phyloP scores from a whole-genome alignment of 176 grass and related monocot species.

The Oryza meyeriana region DNA sequence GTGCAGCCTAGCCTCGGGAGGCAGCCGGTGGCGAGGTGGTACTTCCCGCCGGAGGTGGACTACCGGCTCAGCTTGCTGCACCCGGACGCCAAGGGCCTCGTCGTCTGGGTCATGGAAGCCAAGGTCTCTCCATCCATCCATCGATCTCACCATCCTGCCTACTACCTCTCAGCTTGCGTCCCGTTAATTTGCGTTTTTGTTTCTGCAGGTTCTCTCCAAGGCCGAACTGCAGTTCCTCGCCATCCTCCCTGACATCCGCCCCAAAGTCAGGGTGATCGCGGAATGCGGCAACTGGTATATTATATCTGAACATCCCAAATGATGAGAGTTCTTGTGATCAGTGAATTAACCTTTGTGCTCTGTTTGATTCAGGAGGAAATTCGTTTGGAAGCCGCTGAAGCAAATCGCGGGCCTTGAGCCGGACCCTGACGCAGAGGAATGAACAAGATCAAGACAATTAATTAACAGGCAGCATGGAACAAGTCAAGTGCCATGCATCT shows the following conservation, averaged over 20 bases:
- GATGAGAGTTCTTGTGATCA: neutral
- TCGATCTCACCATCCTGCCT: neutral
- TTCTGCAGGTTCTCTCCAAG: constrained; percentile 76
- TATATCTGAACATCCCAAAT: neutral
- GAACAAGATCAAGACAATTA: neutral
- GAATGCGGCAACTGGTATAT: constrained; percentile 81
- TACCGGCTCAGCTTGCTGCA: constrained; percentile 84
- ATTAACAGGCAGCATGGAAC: neutral
- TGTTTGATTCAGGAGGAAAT: constrained; percentile 65
- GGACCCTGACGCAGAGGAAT: constrained; percentile 33
- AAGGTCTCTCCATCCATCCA: constrained; percentile 39
- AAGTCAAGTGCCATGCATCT: neutral
- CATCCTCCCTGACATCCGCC: constrained; percentile 73
- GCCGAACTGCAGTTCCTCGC: constrained; percentile 89
- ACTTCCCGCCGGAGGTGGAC: constrained; percentile 94
- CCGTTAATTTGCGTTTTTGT: neutral
- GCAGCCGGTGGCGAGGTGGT: constrained; percentile 89
- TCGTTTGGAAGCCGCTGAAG: constrained; percentile 81
- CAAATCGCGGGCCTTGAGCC: constrained; percentile 65
- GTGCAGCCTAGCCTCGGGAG: constrained; percentile 80
- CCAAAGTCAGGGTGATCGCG: constrained; percentile 76
- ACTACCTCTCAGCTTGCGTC: neutral
- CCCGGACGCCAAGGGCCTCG: constrained; percentile 84
- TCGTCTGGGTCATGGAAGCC: constrained; percentile 83
- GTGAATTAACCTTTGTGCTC: neutral